These are phyloP conservation scores for Trichoderma asperelloides DNA, from an alignment of 495 filamentous ascomycete genomes.

Conservation along the genomic window DNA sequence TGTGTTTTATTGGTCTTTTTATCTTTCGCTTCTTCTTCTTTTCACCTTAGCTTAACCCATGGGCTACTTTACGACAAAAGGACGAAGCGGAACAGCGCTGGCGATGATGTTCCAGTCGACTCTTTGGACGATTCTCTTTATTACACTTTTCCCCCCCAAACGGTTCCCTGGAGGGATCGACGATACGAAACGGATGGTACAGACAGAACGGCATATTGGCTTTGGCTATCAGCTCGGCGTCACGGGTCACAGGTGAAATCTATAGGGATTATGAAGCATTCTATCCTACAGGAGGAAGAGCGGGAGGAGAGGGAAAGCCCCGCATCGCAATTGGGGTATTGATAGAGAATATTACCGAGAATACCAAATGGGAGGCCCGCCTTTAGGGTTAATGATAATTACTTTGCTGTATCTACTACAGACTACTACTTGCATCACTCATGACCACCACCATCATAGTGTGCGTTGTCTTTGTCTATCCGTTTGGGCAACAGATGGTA, in stretches of 20 bases:
- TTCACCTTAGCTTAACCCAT: not conserved
- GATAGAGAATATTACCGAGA: not conserved
- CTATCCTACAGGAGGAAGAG: not conserved
- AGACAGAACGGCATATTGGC: not conserved
- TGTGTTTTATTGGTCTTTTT: not conserved
- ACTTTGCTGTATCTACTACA: not conserved
- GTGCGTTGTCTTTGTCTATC: no score
- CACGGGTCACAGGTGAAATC: not conserved
- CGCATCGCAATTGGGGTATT: not conserved
- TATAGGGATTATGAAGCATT: conserved; percentile 8
- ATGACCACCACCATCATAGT: no score
- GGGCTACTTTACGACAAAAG: not conserved
- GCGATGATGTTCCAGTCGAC: not conserved
- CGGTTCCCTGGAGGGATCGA: not conserved
- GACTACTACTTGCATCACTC: no score
- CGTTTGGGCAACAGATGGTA: no score
- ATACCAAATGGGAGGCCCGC: no score
- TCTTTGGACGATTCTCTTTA: not conserved
- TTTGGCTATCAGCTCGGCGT: conserved; percentile 7
- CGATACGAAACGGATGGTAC: not conserved
- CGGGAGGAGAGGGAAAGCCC: not conserved
- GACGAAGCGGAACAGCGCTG: not conserved
- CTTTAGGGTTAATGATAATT: not conserved
- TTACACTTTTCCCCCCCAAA: not conserved
- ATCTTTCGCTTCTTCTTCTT: not conserved